Evolutionary conservation across 768 basidiomycete species (phyloP), one percentile per base, ranked within the genome.

Genomic region (Termitomyces sp.): DNA sequence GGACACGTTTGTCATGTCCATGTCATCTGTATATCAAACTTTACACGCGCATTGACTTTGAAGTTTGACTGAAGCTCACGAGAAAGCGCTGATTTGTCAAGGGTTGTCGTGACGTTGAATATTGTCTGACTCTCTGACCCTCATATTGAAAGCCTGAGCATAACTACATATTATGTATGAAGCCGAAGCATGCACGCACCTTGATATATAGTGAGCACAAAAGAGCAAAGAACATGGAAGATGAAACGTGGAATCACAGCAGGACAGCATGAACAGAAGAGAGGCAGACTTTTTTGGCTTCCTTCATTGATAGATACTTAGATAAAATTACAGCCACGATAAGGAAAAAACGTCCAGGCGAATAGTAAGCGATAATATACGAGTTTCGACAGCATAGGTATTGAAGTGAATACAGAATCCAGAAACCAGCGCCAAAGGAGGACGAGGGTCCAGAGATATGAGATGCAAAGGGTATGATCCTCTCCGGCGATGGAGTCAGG

Each of bases 361-460:
- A 59, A 57, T 60, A 62, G 47, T 60, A 64, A 53, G 52, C 51
- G 53, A 55, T 62, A 56, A 64, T 56, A 56, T 62, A 62, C 18
- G 61, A 26, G 23, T 46, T 28, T 51, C 51, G 59, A 63, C 52
- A 63, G 62, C 62, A 63, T 63, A 59, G 30, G 36, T 53, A 36
- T 52, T 48, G 33, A 46, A 47, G 26, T 50, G 61, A 61, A 61
- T 61, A 63, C 62, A 63, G 56, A 49, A 57, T 57, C 62, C 53
- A 23, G 33, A 49, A 47, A 28, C 55, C 55, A 48, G 35, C 40
- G 52, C 52, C 40, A 32, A n/a, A 3, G 28, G n/a, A 54, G 52
- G 40, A 54, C 41, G 28, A 54, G 35, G 5, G 52, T 54, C 52
- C 46, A 35, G 49, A 46, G 50, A 49, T 52, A 57, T 54, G 56